These are phyloP conservation scores for Calcarisporium arbuscula DNA, from an alignment of 2,329 filamentous ascomycete species.

Conservation along the genomic window DNA sequence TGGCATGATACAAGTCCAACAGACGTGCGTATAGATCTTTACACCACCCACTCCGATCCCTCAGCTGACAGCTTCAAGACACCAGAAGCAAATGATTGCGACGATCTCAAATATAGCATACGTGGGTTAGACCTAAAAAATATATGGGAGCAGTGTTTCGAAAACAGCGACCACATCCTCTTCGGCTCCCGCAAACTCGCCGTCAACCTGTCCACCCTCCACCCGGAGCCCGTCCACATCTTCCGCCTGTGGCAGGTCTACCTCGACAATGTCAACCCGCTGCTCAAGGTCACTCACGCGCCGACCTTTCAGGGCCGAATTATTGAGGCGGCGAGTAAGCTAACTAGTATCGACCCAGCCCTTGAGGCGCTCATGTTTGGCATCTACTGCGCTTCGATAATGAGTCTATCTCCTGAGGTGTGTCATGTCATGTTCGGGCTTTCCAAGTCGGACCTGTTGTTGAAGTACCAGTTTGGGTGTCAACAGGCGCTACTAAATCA, in stretches of 20 bases:
- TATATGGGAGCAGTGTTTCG: conserved; percentile 37
- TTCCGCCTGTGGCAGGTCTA: conserved; percentile 52
- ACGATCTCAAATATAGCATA: not conserved
- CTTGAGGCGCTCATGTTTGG: conserved; percentile 53
- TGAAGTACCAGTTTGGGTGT: conserved; percentile 40
- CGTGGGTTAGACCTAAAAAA: conserved; percentile 25
- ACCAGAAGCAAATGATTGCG: not conserved
- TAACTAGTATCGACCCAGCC: conserved; percentile 28
- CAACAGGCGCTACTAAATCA: conserved; percentile 48
- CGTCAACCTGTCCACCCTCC: conserved; percentile 42
- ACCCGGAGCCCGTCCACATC: conserved; percentile 39
- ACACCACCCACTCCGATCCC: not conserved
- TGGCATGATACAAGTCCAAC: conserved; percentile 22
- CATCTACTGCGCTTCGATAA: conserved; percentile 38
- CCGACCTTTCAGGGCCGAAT: conserved; percentile 47
- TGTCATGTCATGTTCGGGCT: conserved; percentile 35
- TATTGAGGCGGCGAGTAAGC: conserved; percentile 39
- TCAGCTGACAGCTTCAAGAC: not conserved
- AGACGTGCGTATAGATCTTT: not conserved
- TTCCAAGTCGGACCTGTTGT: conserved; percentile 32
- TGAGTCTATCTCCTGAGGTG: conserved; percentile 35
- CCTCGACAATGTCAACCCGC: conserved; percentile 50
- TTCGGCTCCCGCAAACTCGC: conserved; percentile 38
- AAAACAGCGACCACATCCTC: conserved; percentile 41
- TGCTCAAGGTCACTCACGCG: conserved; percentile 53